Base-by-base conservation (phyloP, 2,329 filamentous ascomycete species). In the Beauveria australis region DNA sequence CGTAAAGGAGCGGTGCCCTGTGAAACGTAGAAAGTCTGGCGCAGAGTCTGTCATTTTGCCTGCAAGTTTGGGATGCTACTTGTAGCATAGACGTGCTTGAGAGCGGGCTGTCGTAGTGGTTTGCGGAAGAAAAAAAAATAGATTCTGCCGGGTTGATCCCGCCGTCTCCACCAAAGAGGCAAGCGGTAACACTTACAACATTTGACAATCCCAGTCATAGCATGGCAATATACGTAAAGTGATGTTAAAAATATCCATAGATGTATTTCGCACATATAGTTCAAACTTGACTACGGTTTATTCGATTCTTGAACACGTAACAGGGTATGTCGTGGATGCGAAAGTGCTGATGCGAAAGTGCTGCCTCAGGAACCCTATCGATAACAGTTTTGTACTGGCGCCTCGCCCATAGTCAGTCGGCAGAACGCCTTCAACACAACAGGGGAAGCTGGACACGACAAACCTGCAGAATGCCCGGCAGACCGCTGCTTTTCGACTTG, bases 1-100 rank as follows among this genome's bases (percentile, higher is more conserved):
- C 41, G 89, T 81, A 63, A 99, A 88, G 66, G 89, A 86, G 68
- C 88, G 87, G 73, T 96, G 92, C 68, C 89, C 88, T 55, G 89
- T 93, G 73, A 99, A 92, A 66, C 86, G 86, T 61, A 96, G 73
- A 68, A 80, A 85, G 61, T 84, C 81, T 63, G 79, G 74, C 66
- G 76, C 69, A 55, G 74, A 69, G 63, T 71, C 74, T 63, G 78
- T 75, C 78, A 79, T 79, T 66, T 68, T 67, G 59, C 64, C 48
- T 60, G 59, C 57, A 48, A 44, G 49, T 59, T 55, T 62, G 47
- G 33, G 48, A 46, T 58, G 53, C n/a, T 60, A 19, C 10, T 56
- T 40, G 37, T 59, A 52, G 53, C 37, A 56, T 46, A 26, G 47
- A 37, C 44, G 41, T 40, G n/a, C 18, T 46, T 24, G 44, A 47